Conservation (phyloP, 2,329 filamentous ascomycete species). For the Teratosphaeria viscida region DNA sequence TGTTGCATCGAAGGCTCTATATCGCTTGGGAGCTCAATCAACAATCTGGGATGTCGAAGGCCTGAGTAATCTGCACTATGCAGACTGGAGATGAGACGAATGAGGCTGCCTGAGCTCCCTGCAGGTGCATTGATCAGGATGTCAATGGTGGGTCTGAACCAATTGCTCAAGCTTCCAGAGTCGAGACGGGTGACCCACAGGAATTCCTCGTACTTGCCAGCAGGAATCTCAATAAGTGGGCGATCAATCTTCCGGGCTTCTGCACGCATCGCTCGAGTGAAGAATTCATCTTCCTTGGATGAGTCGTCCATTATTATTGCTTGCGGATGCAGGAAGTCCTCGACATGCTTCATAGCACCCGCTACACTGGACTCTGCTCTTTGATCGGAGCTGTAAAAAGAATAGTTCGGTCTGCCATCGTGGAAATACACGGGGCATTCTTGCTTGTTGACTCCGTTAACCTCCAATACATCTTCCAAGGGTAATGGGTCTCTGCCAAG, state of each 20-base stretch:
- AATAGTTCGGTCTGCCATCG: conserved; percentile 67
- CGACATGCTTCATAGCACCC: conserved; percentile 60
- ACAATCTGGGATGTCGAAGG: conserved; percentile 60
- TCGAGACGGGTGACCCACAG: conserved; percentile 74
- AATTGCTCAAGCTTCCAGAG: conserved; percentile 58
- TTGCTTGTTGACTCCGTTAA: conserved; percentile 65
- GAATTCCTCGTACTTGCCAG: conserved; percentile 50
- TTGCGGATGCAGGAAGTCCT: conserved; percentile 65
- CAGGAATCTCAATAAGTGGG: conserved; percentile 67
- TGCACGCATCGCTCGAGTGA: conserved; percentile 49
- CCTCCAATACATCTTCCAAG: conserved; percentile 55
- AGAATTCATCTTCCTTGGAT: conserved; percentile 55
- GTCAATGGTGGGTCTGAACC: conserved; percentile 70
- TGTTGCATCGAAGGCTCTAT: conserved; percentile 55
- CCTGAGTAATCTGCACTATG: conserved; percentile 64
- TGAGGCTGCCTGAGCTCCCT: conserved; percentile 60
- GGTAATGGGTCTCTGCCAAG: conserved; percentile 63
- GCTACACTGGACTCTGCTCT: conserved; percentile 57
- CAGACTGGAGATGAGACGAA: conserved; percentile 68
- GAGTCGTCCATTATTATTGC: conserved; percentile 63
- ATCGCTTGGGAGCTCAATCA: conserved; percentile 67
- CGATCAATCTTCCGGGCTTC: conserved; percentile 43
- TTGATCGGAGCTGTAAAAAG: conserved; percentile 55
- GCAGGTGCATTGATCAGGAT: conserved; percentile 70
- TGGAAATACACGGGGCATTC: conserved; percentile 55